Base-by-base conservation (phyloP, 768 basidiomycete genomes). In the Mycena latifolia region DNA sequence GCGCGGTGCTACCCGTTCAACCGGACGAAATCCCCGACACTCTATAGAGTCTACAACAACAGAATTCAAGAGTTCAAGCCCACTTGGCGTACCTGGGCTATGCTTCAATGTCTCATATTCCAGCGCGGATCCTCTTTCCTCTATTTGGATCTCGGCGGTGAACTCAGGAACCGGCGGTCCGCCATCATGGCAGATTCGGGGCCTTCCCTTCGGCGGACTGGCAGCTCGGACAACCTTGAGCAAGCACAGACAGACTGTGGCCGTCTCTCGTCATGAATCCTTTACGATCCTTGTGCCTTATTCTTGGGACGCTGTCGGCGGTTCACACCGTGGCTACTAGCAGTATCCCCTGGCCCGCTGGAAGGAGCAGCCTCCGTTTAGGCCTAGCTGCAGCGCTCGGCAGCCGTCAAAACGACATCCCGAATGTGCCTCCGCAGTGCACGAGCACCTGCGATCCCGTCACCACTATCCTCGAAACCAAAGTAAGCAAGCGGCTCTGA, bases 351-450 rank as follows among this genome's bases (percentile, higher is more conserved):
- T 25, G 41, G 18, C 25, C 48, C 3, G 29, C 25, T 3, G 24
- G 15, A 41, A 37, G 11, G 18, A 28, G 22, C 27, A 41, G 60
- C 35, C 29, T 20, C 20, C 58, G 52, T n/a, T 20, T 31, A 5
- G 27, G 48, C 10, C 33, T 43, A 31, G 50, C 47, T n/a, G n/a
- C n/a, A n/a, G n/a, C n/a, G 24, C 33, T 57, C 22, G 46, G 31
- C 48, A 24, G 48, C 29, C 74, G 77, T 47, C 79, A 78, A 63
- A 57, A 48, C 24, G 67, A 52, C 22, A 31, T 54, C 35, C 55
- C 66, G 12, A 35, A 66, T 11, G 70, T 77, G 11, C 82, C 81
- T 22, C 22, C 73, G 1, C 74, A 78, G 63, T 82, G 82, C 61
- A 58, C 71, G 51, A 54, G 74, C 14, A 66, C 29, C n/a, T 83